Conservation (phyloP, 2,329 filamentous ascomycete genomes). For the Phialophora verrucosa region DNA sequence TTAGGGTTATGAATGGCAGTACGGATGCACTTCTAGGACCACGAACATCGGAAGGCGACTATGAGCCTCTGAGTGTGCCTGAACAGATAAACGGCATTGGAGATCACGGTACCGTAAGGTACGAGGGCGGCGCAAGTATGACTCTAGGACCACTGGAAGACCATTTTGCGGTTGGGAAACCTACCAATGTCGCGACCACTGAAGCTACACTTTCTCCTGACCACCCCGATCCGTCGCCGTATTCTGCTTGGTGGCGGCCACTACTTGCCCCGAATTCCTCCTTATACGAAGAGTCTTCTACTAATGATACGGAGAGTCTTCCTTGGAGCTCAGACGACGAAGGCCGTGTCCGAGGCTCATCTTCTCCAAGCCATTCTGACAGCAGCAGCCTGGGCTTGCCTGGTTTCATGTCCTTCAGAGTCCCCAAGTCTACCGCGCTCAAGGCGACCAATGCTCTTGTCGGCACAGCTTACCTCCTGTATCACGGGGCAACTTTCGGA, state of each 20-base stretch:
- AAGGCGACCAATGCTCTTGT: constrained; percentile 24
- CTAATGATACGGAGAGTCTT: constrained; percentile 27
- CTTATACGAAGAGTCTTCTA: constrained; percentile 16
- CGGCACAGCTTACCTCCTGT: constrained; percentile 34
- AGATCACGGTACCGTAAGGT: background rate
- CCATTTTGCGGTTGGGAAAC: constrained; percentile 22
- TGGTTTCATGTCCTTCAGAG: constrained; percentile 32
- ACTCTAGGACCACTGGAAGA: constrained; percentile 31
- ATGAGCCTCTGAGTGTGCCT: constrained; percentile 1
- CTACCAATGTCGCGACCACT: background rate
- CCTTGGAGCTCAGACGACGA: constrained; percentile 26
- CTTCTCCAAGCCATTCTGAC: constrained; percentile 24
- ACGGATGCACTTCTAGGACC: constrained; percentile 28
- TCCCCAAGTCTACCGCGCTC: constrained; percentile 7
- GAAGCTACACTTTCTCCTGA: background rate
- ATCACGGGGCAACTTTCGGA: constrained; percentile 37
- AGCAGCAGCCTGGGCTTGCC: constrained; percentile 26
- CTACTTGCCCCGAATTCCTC: constrained; percentile 5
- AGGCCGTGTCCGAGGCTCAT: constrained; percentile 17
- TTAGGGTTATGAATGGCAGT: constrained; percentile 18
- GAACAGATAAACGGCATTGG: background rate
- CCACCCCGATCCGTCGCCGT: background rate
- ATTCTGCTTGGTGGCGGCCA: constrained; percentile 6
- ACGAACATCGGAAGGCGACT: background rate
- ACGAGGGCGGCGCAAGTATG: constrained; percentile 5